phyloP scores from a whole-genome alignment of 164 flowering plant species.

The Umbilicus rupestris region DNA sequence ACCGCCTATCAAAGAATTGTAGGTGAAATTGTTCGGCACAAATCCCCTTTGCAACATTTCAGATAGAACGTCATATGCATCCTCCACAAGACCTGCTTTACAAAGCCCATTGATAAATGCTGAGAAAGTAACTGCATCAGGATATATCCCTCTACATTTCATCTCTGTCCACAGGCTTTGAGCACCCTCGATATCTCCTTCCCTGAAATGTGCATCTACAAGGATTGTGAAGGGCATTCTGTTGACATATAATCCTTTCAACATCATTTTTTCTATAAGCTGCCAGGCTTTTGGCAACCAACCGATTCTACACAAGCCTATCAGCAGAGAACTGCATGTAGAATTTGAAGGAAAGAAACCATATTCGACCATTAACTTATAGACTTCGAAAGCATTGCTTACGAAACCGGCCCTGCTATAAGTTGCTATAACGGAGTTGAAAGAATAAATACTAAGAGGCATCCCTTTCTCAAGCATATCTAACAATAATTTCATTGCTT shows the following conservation, averaged over 20 bases:
- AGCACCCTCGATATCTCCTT: conserved; percentile 50
- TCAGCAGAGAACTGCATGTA: conserved; percentile 62
- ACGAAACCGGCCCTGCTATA: conserved; percentile 53
- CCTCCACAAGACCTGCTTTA: conserved; percentile 52
- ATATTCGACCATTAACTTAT: conserved; percentile 42
- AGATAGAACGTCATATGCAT: conserved; percentile 43
- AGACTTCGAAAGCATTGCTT: conserved; percentile 51
- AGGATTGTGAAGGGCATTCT: conserved; percentile 65
- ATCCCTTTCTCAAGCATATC: conserved; percentile 62
- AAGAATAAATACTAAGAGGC: conserved; percentile 52
- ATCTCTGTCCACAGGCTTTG: conserved; percentile 58
- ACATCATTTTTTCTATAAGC: conserved; percentile 50
- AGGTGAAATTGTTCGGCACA: conserved; percentile 73
- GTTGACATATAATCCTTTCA: conserved; percentile 51
- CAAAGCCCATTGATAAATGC: conserved; percentile 77
- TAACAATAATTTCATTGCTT: conserved; percentile 43
- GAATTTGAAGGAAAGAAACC: conserved; percentile 60
- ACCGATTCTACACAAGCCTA: conserved; percentile 55
- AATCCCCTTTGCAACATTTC: conserved; percentile 58
- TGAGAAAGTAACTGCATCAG: conserved; percentile 75
- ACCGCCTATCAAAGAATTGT: conserved; percentile 78
- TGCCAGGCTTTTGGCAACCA: conserved; percentile 50
- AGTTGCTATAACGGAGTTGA: conserved; percentile 73
- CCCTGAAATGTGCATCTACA: conserved; percentile 58
- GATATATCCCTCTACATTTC: conserved; percentile 45